A percentile compares a stretch with the other conserved stretches of the same genome.
phyloP scores from a whole-genome alignment of 2,329 filamentous ascomycete genomes.

The Botrytis cinerea region DNA sequence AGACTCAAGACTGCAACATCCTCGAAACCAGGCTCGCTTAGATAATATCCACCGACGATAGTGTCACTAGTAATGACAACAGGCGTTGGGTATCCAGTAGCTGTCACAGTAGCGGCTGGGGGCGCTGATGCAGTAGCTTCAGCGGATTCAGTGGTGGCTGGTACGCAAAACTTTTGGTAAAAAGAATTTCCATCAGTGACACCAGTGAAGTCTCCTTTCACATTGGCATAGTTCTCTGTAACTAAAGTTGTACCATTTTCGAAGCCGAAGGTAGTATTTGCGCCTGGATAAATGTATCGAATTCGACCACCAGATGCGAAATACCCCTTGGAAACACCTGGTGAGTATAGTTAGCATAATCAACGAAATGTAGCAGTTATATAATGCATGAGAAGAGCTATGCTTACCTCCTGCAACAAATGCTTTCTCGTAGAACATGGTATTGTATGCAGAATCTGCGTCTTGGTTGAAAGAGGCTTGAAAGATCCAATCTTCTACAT shows the following conservation, averaged over 20 bases:
- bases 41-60: constrained; percentile 39
- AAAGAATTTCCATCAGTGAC: constrained; percentile 39
- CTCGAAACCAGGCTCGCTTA: constrained; percentile 36
- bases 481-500: constrained; percentile 50
- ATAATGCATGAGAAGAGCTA: not conserved
- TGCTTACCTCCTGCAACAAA: constrained; percentile 29
- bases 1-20: constrained; percentile 40
- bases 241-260: constrained; percentile 44
- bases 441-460: constrained; percentile 47
- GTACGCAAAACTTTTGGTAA: constrained; percentile 36
- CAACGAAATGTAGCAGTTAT: not conserved
- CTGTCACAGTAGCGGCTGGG: constrained; percentile 25
- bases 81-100: constrained; percentile 36
- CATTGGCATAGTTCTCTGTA: constrained; percentile 42
- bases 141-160: not conserved
- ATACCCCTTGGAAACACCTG: constrained; percentile 39
- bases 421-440: constrained; percentile 45
- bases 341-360: not conserved
- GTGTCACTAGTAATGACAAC: constrained; percentile 35
- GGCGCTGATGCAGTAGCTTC: constrained; percentile 14
- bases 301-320: constrained; percentile 44
- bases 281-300: constrained; percentile 45
- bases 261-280: constrained; percentile 45
- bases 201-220: constrained; percentile 42
- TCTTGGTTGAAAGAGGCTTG: constrained; percentile 44